Base-by-base conservation (phyloP, 805 yeast species). In the Priceomyces fermenticarens region DNA sequence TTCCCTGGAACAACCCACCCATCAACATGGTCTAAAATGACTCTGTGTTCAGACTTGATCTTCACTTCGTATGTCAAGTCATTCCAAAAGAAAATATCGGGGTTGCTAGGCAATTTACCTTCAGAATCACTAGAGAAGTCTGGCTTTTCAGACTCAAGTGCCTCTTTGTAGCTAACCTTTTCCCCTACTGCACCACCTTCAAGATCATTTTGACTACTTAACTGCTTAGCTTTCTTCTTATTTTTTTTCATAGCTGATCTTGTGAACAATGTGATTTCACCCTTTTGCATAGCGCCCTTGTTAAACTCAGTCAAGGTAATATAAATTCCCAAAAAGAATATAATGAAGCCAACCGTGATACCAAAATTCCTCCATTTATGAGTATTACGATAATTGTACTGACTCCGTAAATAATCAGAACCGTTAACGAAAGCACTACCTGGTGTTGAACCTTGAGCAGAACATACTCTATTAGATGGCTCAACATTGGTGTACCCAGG, bases 321-420 rank as follows among this genome's bases (percentile, higher is more conserved):
- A 51, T 67, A 65, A 25, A 63, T 46, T 28, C 46, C 39, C 40
- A 74, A 47, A 57, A 72, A 72, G 46, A 73, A 73, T 3, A 68
- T 46, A 42, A 71, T 59, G 53, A 70, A 82, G 2, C 75, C 87
- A 54, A 80, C 56, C 44, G 77, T 44, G 44, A 83, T 77, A 54
- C 89, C 96, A 42, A 83, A 72, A 58, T 88, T 85, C 67, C 95
- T 80, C 96, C 96, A 88, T 37, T 76, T 72, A 60, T 88, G 87
- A 14, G 60, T 47, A 52, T 72, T 78, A 14, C 55, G 55, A 66
- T 82, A 88, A 32, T 60, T 55, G 60, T 60, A 87, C 7, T 80
- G 57, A 3, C 51, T 52, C 4, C 46, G 45, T 41, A 87, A 48
- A 53, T 83, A 87, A 28, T 58, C 61, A 47, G 80, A 78, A 50